A percentile compares a stretch with the other conserved stretches of the same genome.
Evolutionary conservation across 2,329 filamentous ascomycete genomes (phyloP).

Genomic region (Corniculantispora saksenae): DNA sequence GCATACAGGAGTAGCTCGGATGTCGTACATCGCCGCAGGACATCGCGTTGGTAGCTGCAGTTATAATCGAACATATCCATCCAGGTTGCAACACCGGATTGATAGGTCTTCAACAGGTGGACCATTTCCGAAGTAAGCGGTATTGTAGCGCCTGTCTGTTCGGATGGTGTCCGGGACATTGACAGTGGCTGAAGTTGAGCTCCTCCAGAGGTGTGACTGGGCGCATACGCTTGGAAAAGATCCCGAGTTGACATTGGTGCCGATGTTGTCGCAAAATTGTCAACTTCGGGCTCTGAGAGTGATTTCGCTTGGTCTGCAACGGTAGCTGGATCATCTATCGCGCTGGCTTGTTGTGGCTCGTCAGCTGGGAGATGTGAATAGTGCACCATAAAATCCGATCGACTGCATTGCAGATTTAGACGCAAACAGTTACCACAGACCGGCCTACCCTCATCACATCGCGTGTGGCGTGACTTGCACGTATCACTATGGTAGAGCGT

Average conservation of each 20-base stretch:
- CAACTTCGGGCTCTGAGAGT: background rate
- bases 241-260: constrained; percentile 7
- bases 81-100: constrained; percentile 14
- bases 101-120: constrained; percentile 9
- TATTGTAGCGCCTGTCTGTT: background rate
- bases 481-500: background rate
- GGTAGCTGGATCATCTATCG: background rate
- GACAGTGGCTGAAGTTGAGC: background rate
- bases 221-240: background rate
- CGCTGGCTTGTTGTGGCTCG: background rate
- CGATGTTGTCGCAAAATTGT: background rate
- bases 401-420: constrained; percentile 9
- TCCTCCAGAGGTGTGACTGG: background rate
- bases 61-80: constrained; percentile 19
- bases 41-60: constrained; percentile 12
- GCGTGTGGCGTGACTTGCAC: constrained; percentile 5
- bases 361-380: background rate
- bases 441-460: constrained; percentile 17
- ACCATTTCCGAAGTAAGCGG: background rate
- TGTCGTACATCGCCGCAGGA: constrained; percentile 2
- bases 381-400: constrained; percentile 7
- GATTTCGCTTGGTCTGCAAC: background rate
- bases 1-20: constrained; percentile 9
- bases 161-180: background rate
- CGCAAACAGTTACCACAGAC: constrained; percentile 16